A percentile compares a stretch with the other conserved stretches of the same genome.
Conservation (phyloP, 169 alveolate genomes). For the Plasmodium gonderi region DNA sequence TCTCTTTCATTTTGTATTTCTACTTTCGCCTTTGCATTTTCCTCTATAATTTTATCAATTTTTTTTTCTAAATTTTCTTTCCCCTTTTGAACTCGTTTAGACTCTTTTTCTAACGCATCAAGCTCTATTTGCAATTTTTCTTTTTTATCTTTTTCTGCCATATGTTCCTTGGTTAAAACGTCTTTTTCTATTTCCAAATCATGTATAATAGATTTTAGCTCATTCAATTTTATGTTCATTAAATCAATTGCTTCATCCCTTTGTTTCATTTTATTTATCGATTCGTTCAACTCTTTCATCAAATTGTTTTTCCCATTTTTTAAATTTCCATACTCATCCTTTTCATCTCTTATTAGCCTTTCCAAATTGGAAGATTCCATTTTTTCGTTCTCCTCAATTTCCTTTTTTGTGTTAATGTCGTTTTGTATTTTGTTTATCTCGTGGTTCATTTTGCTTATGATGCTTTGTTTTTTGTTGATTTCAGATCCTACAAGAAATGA, state of each 20-base stretch:
- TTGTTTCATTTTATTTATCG: constrained; percentile 29
- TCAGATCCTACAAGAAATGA: no score
- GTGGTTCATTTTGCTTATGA: constrained; percentile 48
- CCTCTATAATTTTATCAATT: background rate
- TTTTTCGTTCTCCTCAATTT: constrained; percentile 8
- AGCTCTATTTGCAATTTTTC: constrained; percentile 27
- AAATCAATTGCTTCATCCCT: constrained; percentile 60
- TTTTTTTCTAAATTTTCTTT: background rate
- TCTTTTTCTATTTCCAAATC: constrained; percentile 33
- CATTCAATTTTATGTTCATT: constrained; percentile 35
- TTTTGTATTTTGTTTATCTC: constrained; percentile 32
- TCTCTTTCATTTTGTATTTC: constrained; percentile 33
- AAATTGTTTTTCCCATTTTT: constrained; percentile 20
- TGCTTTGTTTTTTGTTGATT: constrained; percentile 31
- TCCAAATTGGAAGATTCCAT: constrained; percentile 12
- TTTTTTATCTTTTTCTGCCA: constrained; percentile 29
- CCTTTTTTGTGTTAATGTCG: constrained; percentile 9
- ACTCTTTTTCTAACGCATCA: constrained; percentile 19
- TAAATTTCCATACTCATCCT: background rate
- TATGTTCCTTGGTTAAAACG: background rate
- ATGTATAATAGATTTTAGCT: constrained; percentile 2
- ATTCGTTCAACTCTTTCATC: constrained; percentile 23
- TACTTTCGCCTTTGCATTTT: constrained; percentile 2
- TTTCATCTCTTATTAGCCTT: constrained; percentile 31
- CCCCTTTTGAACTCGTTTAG: background rate